Percentiles rank a stretch among this genome's conserved stretches.
These are phyloP conservation scores for Galeopsis tetrahit DNA, from an alignment of 257 asterid species.

Conservation along the genomic window DNA sequence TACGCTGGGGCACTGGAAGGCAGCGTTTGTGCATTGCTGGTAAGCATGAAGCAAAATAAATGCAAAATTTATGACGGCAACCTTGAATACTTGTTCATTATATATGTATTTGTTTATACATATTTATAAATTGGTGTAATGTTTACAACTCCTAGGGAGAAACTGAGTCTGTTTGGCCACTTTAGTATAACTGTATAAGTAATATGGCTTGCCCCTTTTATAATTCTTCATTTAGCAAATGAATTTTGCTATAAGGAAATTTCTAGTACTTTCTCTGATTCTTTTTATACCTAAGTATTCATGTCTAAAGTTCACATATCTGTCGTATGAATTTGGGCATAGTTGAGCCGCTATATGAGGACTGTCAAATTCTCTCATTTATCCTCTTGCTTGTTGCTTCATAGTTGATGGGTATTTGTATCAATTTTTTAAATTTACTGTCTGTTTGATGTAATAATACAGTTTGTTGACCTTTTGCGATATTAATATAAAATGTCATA, in stretches of 20 bases:
- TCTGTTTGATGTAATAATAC: slow-evolving; percentile 19
- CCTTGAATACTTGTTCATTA: slow-evolving; percentile 2
- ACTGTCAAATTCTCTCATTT: not conserved
- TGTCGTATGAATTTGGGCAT: slow-evolving; percentile 19
- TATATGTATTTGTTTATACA: not conserved
- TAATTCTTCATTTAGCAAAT: slow-evolving; percentile 2
- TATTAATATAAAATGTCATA: slow-evolving; percentile 2
- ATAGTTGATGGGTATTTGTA: not conserved
- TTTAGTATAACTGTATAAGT: slow-evolving; percentile 10
- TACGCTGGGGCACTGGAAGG: slow-evolving; percentile 99
- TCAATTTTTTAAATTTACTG: not conserved
- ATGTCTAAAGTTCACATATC: slow-evolving; percentile 7
- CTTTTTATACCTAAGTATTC: slow-evolving; percentile 4
- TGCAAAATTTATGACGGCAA: slow-evolving; percentile 18
- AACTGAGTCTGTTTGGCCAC: slow-evolving; percentile 3
- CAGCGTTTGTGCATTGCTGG: slow-evolving; percentile 94
- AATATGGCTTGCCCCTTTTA: not conserved
- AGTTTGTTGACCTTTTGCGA: slow-evolving; percentile 26
- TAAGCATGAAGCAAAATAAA: slow-evolving; percentile 44
- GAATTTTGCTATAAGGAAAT: slow-evolving; percentile 4
- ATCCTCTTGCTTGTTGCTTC: not conserved
- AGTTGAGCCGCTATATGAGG: slow-evolving; percentile 5
- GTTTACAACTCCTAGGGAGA: slow-evolving; percentile 11
- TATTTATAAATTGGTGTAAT: not conserved
- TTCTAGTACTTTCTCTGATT: slow-evolving; percentile 1